Evolutionary conservation across 163 green algal species (phyloP), one percentile per base, ranked within the genome.

Genomic region (Scenedesmus sp.): DNA sequence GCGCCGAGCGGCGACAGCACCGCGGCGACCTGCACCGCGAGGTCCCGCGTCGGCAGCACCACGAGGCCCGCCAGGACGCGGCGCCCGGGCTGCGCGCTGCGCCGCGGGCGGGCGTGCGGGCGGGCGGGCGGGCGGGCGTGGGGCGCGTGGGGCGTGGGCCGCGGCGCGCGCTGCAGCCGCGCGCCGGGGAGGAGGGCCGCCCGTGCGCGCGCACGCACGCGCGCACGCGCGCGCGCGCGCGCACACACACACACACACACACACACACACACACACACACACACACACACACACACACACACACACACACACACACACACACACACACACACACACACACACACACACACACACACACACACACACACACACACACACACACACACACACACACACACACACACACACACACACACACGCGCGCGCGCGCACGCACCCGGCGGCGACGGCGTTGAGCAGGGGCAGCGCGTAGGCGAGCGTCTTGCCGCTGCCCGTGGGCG

Each of bases 401-500:
- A 48, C 28, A 10, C 39, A 47, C 10, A 10, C 39, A 10, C 39
- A 10, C 39, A 47, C 39, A 10, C 39, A 47, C 39, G 39, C 39
- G 5, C 24, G 53, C 53, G 9, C 20, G 28, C 31, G 63, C 4
- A 13, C 71, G 20, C 48, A 74, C 65, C 65, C 45, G 22, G 15
- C 64, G 2, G 73, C 65, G 33, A 98, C 84, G 0, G 70, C 83
- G 47, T 97, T 92, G 3, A 97, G 39, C 14, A 98, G 28, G 0
- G 95, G 95, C 63, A 98, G 88, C 0, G 80, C 82, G 80, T 98
- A 99, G 2, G 94, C 89, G 24, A 98, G 82, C 5, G 96, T 99
- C 84, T 99, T 99, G 67, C 95, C 94, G 73, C 87, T 95, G 74
- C 94, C 94, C 0, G 94, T 98, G 18, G 93, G 94, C 1, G 94